phyloP scores from a whole-genome alignment of 2,329 filamentous ascomycete species.

The Cladorrhinum sp. region DNA sequence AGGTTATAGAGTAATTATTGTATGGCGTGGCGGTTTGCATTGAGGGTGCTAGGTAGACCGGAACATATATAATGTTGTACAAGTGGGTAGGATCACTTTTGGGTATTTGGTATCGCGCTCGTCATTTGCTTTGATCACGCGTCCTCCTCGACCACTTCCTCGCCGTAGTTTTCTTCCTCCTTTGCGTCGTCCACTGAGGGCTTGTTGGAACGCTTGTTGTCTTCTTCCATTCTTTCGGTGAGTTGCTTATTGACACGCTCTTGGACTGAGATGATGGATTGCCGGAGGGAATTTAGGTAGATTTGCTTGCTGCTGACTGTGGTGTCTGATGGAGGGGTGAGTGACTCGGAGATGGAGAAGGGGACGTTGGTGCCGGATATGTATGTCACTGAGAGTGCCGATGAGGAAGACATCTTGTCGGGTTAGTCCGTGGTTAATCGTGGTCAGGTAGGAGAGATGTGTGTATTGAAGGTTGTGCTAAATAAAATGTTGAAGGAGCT shows the following conservation, averaged over 20 bases:
- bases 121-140: not conserved
- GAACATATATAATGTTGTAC: not conserved
- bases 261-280: constrained; percentile 58
- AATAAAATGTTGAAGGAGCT: not conserved
- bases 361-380: constrained; percentile 47
- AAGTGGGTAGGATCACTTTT: too few species aligned
- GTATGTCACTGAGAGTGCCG: constrained; percentile 51
- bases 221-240: constrained; percentile 71
- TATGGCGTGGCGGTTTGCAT: not conserved
- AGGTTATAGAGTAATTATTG: not conserved
- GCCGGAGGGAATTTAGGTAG: constrained; percentile 59
- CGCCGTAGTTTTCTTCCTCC: constrained; percentile 79
- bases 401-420: constrained; percentile 13
- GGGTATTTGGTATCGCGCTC: too few species aligned
- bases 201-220: constrained; percentile 48
- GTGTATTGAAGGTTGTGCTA: not conserved
- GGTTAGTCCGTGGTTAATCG: not conserved
- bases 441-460: not conserved
- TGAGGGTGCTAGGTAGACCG: too few species aligned
- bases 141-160: constrained; percentile 68
- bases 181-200: constrained; percentile 48
- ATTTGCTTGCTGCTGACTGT: constrained; percentile 49
- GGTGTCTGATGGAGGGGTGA: constrained; percentile 35
- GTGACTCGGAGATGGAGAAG: constrained; percentile 42
- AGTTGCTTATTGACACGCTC: constrained; percentile 66